phyloP scores from a whole-genome alignment of 208 protist genomes.

The Leishmania martiniquensis region DNA sequence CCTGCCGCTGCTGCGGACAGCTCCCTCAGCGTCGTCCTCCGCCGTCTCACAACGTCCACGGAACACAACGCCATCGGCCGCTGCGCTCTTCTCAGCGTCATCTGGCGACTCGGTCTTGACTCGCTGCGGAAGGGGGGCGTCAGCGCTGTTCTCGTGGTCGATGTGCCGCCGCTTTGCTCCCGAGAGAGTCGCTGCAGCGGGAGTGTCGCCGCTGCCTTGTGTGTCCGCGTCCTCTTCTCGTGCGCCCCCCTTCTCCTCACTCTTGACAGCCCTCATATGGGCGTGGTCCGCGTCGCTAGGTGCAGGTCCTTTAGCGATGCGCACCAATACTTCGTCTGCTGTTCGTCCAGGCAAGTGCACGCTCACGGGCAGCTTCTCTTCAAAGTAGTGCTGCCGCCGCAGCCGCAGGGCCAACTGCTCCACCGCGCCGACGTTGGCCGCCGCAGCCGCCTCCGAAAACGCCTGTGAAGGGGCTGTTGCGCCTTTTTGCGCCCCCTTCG shows the following conservation, averaged over 20 bases:
- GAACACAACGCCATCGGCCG: neutral
- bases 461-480: neutral
- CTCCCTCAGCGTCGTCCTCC: neutral
- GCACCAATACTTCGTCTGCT: constrained; percentile 29
- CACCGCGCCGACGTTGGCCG: constrained; percentile 16
- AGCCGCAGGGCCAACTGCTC: constrained; percentile 29
- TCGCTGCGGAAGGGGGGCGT: constrained; percentile 3
- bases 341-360: constrained; percentile 37
- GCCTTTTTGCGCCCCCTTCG: neutral
- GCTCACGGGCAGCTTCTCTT: constrained; percentile 19
- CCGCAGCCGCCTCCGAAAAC: neutral
- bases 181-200: neutral
- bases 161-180: constrained; percentile 22
- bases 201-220: neutral
- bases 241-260: neutral
- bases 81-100: constrained; percentile 1
- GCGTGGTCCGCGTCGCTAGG: neutral
- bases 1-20: too few species aligned
- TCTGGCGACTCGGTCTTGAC: constrained; percentile 9
- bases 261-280: neutral
- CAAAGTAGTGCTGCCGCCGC: constrained; percentile 36
- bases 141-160: neutral
- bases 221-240: neutral
- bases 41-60: neutral
- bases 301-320: neutral